Conservation (phyloP, 83 land plant species). For the Picea abies region DNA sequence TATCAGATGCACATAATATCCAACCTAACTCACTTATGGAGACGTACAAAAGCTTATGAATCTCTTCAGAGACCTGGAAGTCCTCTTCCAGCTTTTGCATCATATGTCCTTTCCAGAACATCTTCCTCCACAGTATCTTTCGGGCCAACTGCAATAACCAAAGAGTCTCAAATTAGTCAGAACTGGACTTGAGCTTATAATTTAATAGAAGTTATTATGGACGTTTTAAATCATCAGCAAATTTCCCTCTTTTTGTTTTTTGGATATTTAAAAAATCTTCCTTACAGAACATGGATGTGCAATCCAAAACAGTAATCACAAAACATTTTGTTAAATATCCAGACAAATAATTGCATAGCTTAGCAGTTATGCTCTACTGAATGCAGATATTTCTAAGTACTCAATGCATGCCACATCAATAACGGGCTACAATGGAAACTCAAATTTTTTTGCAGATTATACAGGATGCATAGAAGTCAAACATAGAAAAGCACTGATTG, state of each 20-base stretch:
- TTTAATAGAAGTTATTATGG: not conserved
- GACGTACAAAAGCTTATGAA: not conserved
- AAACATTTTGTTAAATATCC: not conserved
- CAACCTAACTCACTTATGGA: not conserved
- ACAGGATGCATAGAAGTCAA: not conserved
- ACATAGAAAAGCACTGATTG: not conserved
- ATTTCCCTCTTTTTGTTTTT: not conserved
- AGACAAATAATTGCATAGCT: not conserved
- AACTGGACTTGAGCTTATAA: not conserved
- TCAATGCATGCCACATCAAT: not conserved
- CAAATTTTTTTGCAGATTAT: too few species aligned
- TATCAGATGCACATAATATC: not conserved
- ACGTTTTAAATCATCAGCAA: not conserved
- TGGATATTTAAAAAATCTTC: not conserved
- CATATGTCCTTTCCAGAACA: conserved; percentile 87
- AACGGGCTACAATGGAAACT: not conserved
- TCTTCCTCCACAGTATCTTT: conserved; percentile 87
- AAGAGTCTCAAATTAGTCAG: not conserved
- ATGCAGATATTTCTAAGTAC: not conserved
- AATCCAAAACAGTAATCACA: not conserved
- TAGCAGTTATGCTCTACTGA: not conserved
- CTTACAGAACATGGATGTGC: not conserved
- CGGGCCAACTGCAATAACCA: conserved; percentile 73
- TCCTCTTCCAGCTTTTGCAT: conserved; percentile 72
- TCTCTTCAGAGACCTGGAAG: conserved; percentile 66